These are phyloP conservation scores for Juncus inflexus DNA, from an alignment of 176 grass and related monocot genomes.

Conservation along the genomic window DNA sequence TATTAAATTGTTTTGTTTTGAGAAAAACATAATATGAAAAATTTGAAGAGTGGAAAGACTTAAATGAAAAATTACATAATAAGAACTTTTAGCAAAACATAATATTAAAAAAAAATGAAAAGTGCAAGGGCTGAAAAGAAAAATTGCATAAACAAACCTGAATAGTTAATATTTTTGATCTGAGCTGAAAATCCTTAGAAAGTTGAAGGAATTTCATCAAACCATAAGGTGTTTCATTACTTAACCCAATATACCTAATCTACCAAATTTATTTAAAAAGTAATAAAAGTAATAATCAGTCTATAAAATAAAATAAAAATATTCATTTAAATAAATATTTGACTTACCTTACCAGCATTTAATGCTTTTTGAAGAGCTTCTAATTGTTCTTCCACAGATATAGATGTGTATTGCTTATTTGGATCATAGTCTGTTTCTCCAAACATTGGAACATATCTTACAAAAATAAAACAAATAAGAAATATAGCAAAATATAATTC, in stretches of 20 bases:
- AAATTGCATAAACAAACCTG: slow-evolving; percentile 35
- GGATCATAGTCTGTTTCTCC: slow-evolving; percentile 74
- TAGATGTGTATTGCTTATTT: slow-evolving; percentile 45
- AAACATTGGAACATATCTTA: slow-evolving; percentile 94
- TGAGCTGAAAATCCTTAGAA: slow-evolving; percentile 36
- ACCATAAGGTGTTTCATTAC: slow-evolving; percentile 90
- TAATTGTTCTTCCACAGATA: slow-evolving; percentile 74
- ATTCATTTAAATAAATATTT: too few species aligned
- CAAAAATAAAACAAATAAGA: background rate
- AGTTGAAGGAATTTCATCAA: slow-evolving; percentile 79
- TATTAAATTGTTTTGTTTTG: too few species aligned
- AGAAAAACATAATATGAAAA: too few species aligned
- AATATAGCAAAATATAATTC: background rate
- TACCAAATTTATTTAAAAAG: slow-evolving; percentile 25
- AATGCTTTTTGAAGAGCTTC: slow-evolving; percentile 66
- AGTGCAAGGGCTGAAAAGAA: background rate
- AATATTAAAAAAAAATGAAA: too few species aligned
- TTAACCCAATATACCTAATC: slow-evolving; percentile 89
- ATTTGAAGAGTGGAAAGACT: too few species aligned
- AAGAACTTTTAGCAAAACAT: background rate
- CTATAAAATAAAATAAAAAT: too few species aligned
- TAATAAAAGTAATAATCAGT: too few species aligned
- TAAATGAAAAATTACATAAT: background rate
- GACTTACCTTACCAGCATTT: slow-evolving; percentile 63
- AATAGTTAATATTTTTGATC: slow-evolving; percentile 53